These are phyloP conservation scores for Mycena vitilis DNA, from an alignment of 768 basidiomycete genomes.

Conservation along the genomic window DNA sequence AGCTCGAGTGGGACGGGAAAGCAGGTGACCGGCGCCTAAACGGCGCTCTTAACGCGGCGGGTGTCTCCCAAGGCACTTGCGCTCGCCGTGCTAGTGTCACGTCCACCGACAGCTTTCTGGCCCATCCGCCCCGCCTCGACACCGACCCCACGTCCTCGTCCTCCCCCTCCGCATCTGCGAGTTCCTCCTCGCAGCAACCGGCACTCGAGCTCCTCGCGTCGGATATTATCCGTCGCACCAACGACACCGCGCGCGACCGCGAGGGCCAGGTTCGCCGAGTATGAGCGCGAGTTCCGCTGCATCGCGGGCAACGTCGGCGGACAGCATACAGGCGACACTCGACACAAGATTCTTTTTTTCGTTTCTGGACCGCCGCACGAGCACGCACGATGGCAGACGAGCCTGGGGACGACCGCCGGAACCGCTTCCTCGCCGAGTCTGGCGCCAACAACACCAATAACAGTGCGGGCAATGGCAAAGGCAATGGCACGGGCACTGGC, in stretches of 20 bases:
- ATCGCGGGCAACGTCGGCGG: slow-evolving; percentile 85
- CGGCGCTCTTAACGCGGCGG: too few relatives aligned
- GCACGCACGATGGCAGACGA: neutral
- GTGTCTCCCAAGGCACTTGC: too few relatives aligned
- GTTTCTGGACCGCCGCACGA: too few relatives aligned
- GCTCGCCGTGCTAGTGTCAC: slow-evolving; percentile 40
- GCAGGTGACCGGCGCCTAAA: too few relatives aligned
- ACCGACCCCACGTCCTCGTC: slow-evolving; percentile 54
- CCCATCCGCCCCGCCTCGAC: slow-evolving; percentile 78
- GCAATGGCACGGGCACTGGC: neutral
- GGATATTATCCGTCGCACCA: slow-evolving; percentile 80
- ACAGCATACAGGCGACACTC: slow-evolving; percentile 36
- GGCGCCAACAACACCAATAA: neutral
- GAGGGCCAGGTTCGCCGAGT: slow-evolving; percentile 85
- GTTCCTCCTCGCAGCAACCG: slow-evolving; percentile 42
- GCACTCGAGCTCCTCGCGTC: slow-evolving; percentile 78
- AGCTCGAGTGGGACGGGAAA: too few relatives aligned
- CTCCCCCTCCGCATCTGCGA: slow-evolving; percentile 36
- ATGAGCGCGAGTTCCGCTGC: slow-evolving; percentile 82
- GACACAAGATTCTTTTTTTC: neutral
- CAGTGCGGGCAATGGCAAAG: neutral
- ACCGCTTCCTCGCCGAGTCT: neutral
- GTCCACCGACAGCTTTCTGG: slow-evolving; percentile 81
- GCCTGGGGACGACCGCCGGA: neutral
- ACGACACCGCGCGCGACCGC: slow-evolving; percentile 79